These are phyloP conservation scores for Calonectria hawksworthii DNA, from an alignment of 2,329 filamentous ascomycete species.

Conservation along the genomic window DNA sequence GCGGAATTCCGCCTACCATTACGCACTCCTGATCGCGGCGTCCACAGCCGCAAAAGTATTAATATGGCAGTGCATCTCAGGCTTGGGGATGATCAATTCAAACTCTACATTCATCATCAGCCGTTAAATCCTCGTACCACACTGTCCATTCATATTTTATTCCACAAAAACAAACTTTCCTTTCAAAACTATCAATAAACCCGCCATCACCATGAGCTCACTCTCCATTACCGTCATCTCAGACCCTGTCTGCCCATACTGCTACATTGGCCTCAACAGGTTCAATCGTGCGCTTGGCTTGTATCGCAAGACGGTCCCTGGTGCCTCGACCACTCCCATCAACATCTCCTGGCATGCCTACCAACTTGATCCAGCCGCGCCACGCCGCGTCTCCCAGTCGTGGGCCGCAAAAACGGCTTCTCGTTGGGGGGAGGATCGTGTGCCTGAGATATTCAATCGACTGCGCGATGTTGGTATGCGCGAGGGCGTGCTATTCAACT, in stretches of 20 bases:
- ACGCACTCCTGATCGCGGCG: neutral
- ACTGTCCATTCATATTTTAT: neutral
- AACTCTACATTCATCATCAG: neutral
- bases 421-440: conserved; percentile 77
- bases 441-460: conserved; percentile 69
- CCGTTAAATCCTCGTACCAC: neutral
- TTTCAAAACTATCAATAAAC: neutral
- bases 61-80: neutral
- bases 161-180: neutral
- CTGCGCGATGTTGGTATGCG: conserved; percentile 70
- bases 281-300: conserved; percentile 78
- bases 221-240: conserved; percentile 84
- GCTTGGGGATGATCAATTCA: neutral
- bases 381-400: conserved; percentile 58
- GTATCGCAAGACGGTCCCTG: conserved; percentile 74
- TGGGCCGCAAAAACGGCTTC: conserved; percentile 66
- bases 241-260: conserved; percentile 86
- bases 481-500: conserved; percentile 81
- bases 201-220: conserved; percentile 70
- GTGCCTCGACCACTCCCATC: conserved; percentile 75
- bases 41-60: neutral
- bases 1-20: conserved; percentile 43
- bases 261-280: conserved; percentile 85
- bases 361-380: conserved; percentile 80
- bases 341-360: conserved; percentile 82